Base-by-base conservation (phyloP, 1,139 yeast species). In the Candida albicans region DNA sequence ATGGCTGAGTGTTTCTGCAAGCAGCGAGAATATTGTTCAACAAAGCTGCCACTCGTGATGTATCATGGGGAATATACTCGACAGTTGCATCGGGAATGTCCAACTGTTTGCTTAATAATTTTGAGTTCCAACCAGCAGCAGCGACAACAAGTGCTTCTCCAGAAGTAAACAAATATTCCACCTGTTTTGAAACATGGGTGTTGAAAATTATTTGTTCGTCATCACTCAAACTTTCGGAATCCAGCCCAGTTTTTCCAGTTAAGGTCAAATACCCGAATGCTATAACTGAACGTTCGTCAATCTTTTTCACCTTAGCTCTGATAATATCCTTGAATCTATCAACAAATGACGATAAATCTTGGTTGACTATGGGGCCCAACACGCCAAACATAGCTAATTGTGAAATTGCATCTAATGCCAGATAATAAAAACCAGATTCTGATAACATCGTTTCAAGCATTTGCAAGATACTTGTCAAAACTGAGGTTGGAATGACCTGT, bases 101-200 rank as follows among this genome's bases (percentile, higher is more conserved):
- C 31, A 81, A 52, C 24, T 73, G 65, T 35, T 78, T 69, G 34
- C 64, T 62, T 49, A 89, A 65, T 12, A 75, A 73, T 24, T 70
- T 73, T 0, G 96, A 84, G 2, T 73, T 59, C 95, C 96, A 87
- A 0, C 97, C 96, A 25, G 82, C 75, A 0, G 88, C 82, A 5
- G 84, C 58, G 14, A 88, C 70, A 29, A 88, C 75, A 25, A 90
- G 65, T 0, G 96, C 93, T 60, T 93, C 98, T 45, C 98, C 98
- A 42, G 84, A 76, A 0, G 91, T 75, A 54, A 93, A 89, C 33
- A 86, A 65, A 45, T 73, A 79, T 49, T 91, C 97, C 9, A 81
- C 71, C 51, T 87, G 90, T 51, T 86, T 88, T 1, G 90, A 78
- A 7, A 60, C 59, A 55, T 86, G 84, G 0, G 87, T 74, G 4